phyloP scores from a whole-genome alignment of 805 yeast genomes.

The Candida loeiensis region DNA sequence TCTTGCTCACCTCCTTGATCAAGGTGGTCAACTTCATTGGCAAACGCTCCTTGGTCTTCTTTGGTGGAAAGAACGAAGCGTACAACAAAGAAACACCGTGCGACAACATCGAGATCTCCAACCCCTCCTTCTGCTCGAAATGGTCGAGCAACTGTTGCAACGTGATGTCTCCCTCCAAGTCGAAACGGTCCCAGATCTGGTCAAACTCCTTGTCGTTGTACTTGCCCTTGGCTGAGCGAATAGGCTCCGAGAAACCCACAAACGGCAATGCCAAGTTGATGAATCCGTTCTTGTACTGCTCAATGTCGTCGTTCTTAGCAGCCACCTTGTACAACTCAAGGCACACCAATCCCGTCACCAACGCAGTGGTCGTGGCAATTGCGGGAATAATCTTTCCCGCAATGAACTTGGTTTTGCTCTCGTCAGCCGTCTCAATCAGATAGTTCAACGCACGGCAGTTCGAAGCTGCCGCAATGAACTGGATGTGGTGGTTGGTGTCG shows the following conservation, averaged over 20 bases:
- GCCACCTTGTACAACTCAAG: slow-evolving; percentile 89
- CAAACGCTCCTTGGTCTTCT: slow-evolving; percentile 78
- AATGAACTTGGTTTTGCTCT: slow-evolving; percentile 87
- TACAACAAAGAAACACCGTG: slow-evolving; percentile 85
- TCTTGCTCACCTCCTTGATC: slow-evolving; percentile 81
- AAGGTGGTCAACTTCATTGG: slow-evolving; percentile 65
- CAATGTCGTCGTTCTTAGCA: slow-evolving; percentile 69
- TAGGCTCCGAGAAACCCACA: slow-evolving; percentile 95
- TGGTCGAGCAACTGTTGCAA: slow-evolving; percentile 68
- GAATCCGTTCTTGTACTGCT: slow-evolving; percentile 89
- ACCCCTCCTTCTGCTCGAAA: slow-evolving; percentile 78
- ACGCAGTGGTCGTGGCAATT: slow-evolving; percentile 97
- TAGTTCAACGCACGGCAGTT: slow-evolving; percentile 94
- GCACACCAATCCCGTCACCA: slow-evolving; percentile 92
- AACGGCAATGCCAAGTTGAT: slow-evolving; percentile 91
- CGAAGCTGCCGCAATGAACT: slow-evolving; percentile 92
- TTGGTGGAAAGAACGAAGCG: slow-evolving; percentile 91
- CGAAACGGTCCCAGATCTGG: slow-evolving; percentile 93
- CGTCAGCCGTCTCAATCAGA: slow-evolving; percentile 83
- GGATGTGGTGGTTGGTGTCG: slow-evolving; percentile 93
- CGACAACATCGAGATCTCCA: slow-evolving; percentile 87
- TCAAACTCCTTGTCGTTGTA: slow-evolving; percentile 80
- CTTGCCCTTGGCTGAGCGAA: slow-evolving; percentile 76
- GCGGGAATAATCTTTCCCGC: slow-evolving; percentile 99
- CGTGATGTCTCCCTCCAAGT: slow-evolving; percentile 71